phyloP scores from a whole-genome alignment of 2,329 filamentous ascomycete genomes.

The Epichloe bromicola region DNA sequence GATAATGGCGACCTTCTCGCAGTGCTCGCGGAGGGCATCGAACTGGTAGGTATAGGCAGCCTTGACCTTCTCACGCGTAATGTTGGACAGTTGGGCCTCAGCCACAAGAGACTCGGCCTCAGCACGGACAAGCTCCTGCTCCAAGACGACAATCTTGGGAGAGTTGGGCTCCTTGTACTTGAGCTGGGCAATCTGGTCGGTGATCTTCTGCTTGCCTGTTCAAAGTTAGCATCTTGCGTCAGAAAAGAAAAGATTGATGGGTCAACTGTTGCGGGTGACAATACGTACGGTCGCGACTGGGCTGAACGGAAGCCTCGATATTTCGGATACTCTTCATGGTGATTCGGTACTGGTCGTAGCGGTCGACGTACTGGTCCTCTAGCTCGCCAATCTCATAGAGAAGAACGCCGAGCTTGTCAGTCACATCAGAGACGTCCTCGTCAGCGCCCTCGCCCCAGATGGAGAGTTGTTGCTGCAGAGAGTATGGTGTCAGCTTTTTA shows the following conservation, averaged over 20 bases:
- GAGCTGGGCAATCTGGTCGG: slow-evolving; percentile 93
- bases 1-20: slow-evolving; percentile 96
- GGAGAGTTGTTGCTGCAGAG: slow-evolving; percentile 81
- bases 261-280: too few relatives aligned
- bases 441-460: slow-evolving; percentile 94
- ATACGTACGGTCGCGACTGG: slow-evolving; percentile 80
- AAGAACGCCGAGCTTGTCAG: slow-evolving; percentile 94
- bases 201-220: slow-evolving; percentile 95
- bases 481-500: not conserved
- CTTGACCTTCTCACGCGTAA: slow-evolving; percentile 98
- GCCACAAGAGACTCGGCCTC: slow-evolving; percentile 98
- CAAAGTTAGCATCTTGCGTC: not conserved
- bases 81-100: slow-evolving; percentile 96
- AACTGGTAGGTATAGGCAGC: slow-evolving; percentile 97
- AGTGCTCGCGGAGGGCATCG: slow-evolving; percentile 91
- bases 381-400: slow-evolving; percentile 98
- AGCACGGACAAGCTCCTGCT: slow-evolving; percentile 95
- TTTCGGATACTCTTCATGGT: slow-evolving; percentile 99
- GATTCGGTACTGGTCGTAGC: slow-evolving; percentile 97
- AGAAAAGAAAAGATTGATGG: not conserved
- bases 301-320: slow-evolving; percentile 96
- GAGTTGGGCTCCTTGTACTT: slow-evolving; percentile 99
- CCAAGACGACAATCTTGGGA: slow-evolving; percentile 90
- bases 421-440: slow-evolving; percentile 96
- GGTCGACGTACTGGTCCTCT: slow-evolving; percentile 95